Evolutionary conservation across 305 asterid genomes (phyloP), one percentile per base, ranked within the genome.

Genomic region (Fraxinus floribunda): DNA sequence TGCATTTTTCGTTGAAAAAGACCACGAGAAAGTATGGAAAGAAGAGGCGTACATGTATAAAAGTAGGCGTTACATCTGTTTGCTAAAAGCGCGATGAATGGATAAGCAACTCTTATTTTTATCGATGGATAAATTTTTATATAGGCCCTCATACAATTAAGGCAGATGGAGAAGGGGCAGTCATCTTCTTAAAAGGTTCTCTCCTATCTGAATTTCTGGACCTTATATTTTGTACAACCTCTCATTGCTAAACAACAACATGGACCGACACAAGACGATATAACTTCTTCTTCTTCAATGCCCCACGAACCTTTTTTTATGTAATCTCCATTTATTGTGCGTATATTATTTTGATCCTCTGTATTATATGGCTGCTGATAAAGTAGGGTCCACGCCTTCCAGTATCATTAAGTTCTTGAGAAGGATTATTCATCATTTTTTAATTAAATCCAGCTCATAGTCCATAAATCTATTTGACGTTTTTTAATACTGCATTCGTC

Each of bases 251-350:
- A 77, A 68, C 83, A 32, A 80, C 11, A 66, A 41, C 15, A 10
- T 83, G 87, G 88, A 85, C 90, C 90, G 89, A 86, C 93, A 88
- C 82, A 84, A 77, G 66, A 82, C 72, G 88, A 81, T 22, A 77
- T 66, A 46, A 78, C 71, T 18, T 81, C 85, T 80, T 81, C 75
- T 83, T 74, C 85, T 62, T 24, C 32, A 80, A 76, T 62, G 49
- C 85, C 91, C 87, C 87, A 89, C 87, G 76, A 34, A 20, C 79
- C 78, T 30, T 80, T 76, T 29, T 83, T 82, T 35, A 85, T 89
- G 85, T 81, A 85, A 82, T 90, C 89, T 89, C 62, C 79, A 89
- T 86, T 84, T 83, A 83, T 83, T 82, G 88, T 41, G 82, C 84
- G 82, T 46, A 88, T 89, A 85, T 80, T 66, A 80, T 76, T 80